Evolutionary conservation across 306 rosid species (phyloP), one percentile per base, ranked within the genome.

Genomic region (Echinosophora koreensis): DNA sequence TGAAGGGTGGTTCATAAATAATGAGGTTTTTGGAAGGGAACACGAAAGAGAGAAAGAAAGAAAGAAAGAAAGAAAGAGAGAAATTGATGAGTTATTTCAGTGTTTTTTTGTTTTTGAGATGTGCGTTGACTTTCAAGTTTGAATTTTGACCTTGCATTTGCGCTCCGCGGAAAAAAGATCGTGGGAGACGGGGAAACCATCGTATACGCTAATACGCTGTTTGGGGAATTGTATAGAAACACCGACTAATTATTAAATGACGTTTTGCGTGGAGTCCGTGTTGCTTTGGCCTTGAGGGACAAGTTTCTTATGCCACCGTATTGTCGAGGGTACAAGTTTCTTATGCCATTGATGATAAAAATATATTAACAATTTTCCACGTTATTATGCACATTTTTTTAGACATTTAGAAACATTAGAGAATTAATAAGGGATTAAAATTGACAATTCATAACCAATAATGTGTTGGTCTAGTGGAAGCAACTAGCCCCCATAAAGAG

Each of bases 61-160:
- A n/a, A n/a, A 6, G 49, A 27, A 35, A 27, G 82, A 71, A 62
- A 63, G 61, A 73, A 73, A 2, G 79, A 65, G 41, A 30, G 84
- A 41, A 80, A 42, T 54, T 80, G 52, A 16, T 7, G 8, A 39
- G 60, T 30, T 32, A 50, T 71, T 79, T 71, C 67, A 16, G 51
- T 71, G 67, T 69, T 14, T 10, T n/a, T 47, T 46, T 38, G 0
- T 18, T 35, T 60, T 35, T 69, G 59, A n/a, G 5, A 3, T 37
- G 3, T 22, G 17, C 2, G 34, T 50, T 32, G 62, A 55, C 77
- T 17, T 50, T 32, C 17, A 78, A 71, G 66, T 51, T 38, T 2
- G 10, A 37, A 54, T 54, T 80, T 79, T 79, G 78, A 80, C 73
- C 6, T 51, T 10, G 46, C 5, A 46, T 46, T 46, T 46, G 15